Evolutionary conservation across 163 green algal genomes (phyloP).

Genomic region (Chlorella variabilis): DNA sequence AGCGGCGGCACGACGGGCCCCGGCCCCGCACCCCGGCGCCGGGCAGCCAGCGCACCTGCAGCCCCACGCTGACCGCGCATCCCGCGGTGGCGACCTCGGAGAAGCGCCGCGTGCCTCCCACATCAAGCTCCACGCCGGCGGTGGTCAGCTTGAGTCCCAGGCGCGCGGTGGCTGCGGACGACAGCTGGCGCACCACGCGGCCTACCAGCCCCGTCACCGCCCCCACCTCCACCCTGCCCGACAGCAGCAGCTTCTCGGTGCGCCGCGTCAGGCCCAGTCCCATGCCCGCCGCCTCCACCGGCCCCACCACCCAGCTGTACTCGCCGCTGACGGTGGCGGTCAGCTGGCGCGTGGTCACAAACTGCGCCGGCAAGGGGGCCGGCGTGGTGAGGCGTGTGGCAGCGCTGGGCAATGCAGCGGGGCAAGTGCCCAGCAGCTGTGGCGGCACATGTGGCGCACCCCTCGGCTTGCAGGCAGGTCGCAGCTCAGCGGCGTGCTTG

Average conservation of each 20-base stretch:
- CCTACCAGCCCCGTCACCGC: conserved; percentile 43
- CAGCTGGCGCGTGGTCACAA: conserved; percentile 64
- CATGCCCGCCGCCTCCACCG: conserved; percentile 47
- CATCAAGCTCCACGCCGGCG: conserved; percentile 68
- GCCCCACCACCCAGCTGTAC: conserved; percentile 65
- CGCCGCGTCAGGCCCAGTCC: conserved; percentile 47
- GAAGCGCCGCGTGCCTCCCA: conserved; percentile 52
- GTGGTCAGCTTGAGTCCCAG: conserved; percentile 50
- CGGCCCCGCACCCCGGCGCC: neutral
- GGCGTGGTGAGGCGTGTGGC: conserved; percentile 15
- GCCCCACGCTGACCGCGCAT: conserved; percentile 31
- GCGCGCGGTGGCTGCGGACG: conserved; percentile 32
- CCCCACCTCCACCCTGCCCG: conserved; percentile 67
- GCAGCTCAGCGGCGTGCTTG: too few relatives aligned
- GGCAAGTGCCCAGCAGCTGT: neutral
- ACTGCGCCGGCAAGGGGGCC: conserved; percentile 29
- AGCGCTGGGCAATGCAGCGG: neutral
- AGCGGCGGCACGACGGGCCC: too few relatives aligned
- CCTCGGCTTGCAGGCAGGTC: too few relatives aligned
- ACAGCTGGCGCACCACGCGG: conserved; percentile 35
- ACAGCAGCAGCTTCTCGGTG: conserved; percentile 41
- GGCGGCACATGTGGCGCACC: too few relatives aligned
- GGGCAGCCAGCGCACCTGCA: conserved; percentile 14
- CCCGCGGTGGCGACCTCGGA: conserved; percentile 40
- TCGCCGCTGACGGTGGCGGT: conserved; percentile 35